phyloP scores from a whole-genome alignment of 345 rosid genomes.

The Adansonia digitata region DNA sequence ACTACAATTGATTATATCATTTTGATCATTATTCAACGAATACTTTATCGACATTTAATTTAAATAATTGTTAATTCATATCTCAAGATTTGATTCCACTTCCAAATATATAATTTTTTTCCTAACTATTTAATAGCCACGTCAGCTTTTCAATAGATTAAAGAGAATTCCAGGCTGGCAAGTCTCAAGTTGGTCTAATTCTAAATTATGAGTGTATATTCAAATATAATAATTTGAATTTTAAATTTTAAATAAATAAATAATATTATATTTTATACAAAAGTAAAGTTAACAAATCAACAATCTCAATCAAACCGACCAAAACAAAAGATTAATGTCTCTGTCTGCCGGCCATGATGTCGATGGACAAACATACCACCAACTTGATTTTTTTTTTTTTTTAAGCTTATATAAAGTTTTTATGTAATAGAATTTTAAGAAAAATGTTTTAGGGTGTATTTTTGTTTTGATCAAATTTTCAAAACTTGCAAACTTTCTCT shows the following conservation, averaged over 20 bases:
- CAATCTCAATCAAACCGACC: conserved; percentile 46
- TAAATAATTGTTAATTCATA: background rate
- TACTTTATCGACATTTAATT: background rate
- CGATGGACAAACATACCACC: conserved; percentile 6
- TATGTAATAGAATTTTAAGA: background rate
- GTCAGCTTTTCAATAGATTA: background rate
- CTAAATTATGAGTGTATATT: background rate
- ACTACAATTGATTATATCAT: background rate
- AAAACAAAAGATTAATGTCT: conserved; percentile 26
- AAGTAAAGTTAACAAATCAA: conserved; percentile 20
- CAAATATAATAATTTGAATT: background rate
- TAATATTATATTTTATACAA: background rate
- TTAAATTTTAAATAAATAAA: background rate
- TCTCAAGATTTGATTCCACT: background rate
- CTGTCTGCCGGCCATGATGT: conserved; percentile 35
- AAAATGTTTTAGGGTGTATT: background rate
- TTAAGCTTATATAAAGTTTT: background rate
- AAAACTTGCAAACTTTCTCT: background rate
- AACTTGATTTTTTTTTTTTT: conserved; percentile 4
- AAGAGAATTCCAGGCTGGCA: background rate
- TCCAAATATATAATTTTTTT: too few relatives aligned
- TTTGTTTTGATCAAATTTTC: background rate
- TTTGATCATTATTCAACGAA: background rate
- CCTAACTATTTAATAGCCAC: background rate
- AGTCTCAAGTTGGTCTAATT: background rate